Conservation (phyloP, 805 yeast species). For the Candida maesae region DNA sequence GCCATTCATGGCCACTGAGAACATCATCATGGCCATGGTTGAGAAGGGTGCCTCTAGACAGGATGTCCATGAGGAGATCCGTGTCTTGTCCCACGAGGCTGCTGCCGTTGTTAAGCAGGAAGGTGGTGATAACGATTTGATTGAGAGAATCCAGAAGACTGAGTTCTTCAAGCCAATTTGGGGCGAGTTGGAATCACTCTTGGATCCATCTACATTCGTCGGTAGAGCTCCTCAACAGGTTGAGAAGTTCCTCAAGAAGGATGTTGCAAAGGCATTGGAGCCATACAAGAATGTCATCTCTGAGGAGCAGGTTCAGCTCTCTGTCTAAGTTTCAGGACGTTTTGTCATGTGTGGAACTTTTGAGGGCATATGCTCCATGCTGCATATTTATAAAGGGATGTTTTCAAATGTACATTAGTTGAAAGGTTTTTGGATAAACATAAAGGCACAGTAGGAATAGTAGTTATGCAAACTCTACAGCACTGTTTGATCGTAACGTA, state of each 20-base stretch:
- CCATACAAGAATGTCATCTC: constrained; percentile 60
- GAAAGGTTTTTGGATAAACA: no score
- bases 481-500: no score
- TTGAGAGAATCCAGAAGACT: constrained; percentile 76
- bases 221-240: constrained; percentile 99
- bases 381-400: no score
- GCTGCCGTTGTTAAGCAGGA: constrained; percentile 95
- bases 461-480: no score
- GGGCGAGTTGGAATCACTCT: constrained; percentile 70
- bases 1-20: constrained; percentile 99
- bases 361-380: no score
- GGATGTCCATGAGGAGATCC: constrained; percentile 95
- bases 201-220: constrained; percentile 91
- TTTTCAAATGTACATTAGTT: no score
- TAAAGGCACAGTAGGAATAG: no score
- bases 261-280: constrained; percentile 78
- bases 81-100: constrained; percentile 96
- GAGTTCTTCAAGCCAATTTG: constrained; percentile 87
- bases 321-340: no score
- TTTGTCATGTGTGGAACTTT: no score
- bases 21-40: constrained; percentile 99
- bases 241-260: constrained; percentile 81
- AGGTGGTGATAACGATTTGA: constrained; percentile 98
- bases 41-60: constrained; percentile 97
- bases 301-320: constrained; percentile 68